Base-by-base conservation (phyloP, 192 early-diverging fungal species). In the Coemansia sp. region DNA sequence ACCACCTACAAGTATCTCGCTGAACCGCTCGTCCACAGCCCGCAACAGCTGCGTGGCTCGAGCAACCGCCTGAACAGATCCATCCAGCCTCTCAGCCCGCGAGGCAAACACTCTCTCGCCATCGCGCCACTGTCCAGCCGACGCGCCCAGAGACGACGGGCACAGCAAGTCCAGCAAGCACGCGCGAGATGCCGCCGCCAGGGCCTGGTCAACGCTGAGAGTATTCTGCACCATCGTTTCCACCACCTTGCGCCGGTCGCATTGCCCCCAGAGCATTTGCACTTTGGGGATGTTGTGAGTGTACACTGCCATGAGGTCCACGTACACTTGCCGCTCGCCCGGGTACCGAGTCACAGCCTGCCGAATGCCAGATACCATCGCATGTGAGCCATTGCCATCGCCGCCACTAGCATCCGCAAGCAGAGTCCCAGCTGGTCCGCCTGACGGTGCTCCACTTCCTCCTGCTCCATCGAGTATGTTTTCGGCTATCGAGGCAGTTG, bases 151-250 rank as follows among this genome's bases (percentile, higher is more conserved):
- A 0, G 70, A 67, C 39, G 80, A 70, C 36, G 78, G 72, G 24
- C 68, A 63, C 40, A 85, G 61, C 67, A 85, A 29, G 22, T 85
- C 72, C 41, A 80, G 15, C 22, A 85, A 62, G 39, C 72, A 69
- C 15, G 69, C 69, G 9, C 83, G 74, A 5, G 83, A 85, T 4
- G 90, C 87, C 0, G 82, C 85, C 5, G 92, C 89, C 4, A 99
- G 83, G 29, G 89, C 86, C 39, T 92, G 90, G 78, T 99, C 95
- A n/a, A 89, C 86, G 79, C 97, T 96, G 3, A 94, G 81, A 0
- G 91, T 87, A 63, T 93, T 98, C 31, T 90, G 83, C 18, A 90
- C 85, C 24, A 99, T 72, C 68, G 94, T 90, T 39, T 97, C 96
- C 0, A 97, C 85, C 2, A 97, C 62, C 47, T 85, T 87, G 20